Conservation (phyloP, 805 yeast species). For the Ogataea trehalophila region DNA sequence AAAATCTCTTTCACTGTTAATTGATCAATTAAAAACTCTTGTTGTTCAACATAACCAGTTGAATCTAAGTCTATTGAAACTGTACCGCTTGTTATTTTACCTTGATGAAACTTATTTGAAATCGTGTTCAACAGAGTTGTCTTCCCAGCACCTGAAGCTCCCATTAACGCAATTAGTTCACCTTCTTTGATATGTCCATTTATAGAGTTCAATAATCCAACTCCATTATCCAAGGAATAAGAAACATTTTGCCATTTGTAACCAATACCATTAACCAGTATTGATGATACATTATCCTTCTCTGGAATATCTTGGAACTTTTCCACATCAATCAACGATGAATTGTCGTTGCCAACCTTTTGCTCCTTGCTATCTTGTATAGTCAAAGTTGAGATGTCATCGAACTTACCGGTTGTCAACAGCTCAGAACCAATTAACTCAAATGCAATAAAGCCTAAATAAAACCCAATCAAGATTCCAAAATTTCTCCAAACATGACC, state of each 20-base stretch:
- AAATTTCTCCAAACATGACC: slow-evolving; percentile 34
- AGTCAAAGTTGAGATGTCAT: neutral
- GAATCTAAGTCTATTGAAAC: slow-evolving; percentile 33
- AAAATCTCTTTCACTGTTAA: slow-evolving; percentile 46
- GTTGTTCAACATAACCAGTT: slow-evolving; percentile 51
- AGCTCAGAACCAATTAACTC: slow-evolving; percentile 22
- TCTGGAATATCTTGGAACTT: neutral
- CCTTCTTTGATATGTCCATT: slow-evolving; percentile 33
- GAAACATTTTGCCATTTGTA: slow-evolving; percentile 20
- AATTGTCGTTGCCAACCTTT: neutral
- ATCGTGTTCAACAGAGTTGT: slow-evolving; percentile 44
- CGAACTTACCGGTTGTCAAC: neutral
- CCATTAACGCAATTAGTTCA: slow-evolving; percentile 41
- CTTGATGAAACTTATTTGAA: slow-evolving; percentile 41
- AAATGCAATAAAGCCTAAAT: slow-evolving; percentile 16
- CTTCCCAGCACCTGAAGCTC: slow-evolving; percentile 47
- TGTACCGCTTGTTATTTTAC: slow-evolving; percentile 38
- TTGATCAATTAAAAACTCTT: slow-evolving; percentile 42
- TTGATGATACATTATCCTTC: neutral
- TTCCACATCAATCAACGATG: neutral
- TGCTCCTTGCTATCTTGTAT: slow-evolving; percentile 6
- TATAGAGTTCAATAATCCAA: slow-evolving; percentile 23
- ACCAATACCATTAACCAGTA: neutral
- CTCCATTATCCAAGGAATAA: slow-evolving; percentile 21
- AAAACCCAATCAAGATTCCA: slow-evolving; percentile 27